Evolutionary conservation across 208 protist species (phyloP).

Genomic region (Spongospora subterranea): DNA sequence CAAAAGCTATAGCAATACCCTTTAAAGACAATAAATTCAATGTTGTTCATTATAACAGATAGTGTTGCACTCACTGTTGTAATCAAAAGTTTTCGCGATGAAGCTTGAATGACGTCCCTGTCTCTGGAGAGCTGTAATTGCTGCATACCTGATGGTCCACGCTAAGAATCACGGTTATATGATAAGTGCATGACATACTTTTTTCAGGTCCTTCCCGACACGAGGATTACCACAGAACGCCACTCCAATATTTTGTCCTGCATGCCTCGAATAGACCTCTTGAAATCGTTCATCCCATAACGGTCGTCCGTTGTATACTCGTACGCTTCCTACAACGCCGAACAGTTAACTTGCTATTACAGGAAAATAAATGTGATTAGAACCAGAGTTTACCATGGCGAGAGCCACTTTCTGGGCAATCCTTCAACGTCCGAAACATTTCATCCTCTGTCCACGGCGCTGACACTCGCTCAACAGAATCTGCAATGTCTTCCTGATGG

Average conservation of each 20-base stretch:
- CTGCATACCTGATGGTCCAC: neutral
- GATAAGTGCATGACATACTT: neutral
- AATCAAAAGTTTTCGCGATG: slow-evolving; percentile 54
- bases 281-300: slow-evolving; percentile 32
- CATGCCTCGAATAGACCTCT: slow-evolving; percentile 5
- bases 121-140: neutral
- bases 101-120: neutral
- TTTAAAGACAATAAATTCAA: neutral
- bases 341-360: neutral
- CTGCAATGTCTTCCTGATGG: neutral
- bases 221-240: slow-evolving; percentile 58
- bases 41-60: neutral
- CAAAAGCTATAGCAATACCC: neutral
- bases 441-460: slow-evolving; percentile 20
- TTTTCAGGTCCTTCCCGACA: slow-evolving; percentile 54
- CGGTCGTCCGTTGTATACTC: slow-evolving; percentile 45
- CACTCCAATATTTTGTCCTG: slow-evolving; percentile 7
- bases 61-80: too few relatives aligned
- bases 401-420: neutral
- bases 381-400: neutral
- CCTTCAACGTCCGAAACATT: neutral
- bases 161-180: neutral
- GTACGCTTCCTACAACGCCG: neutral
- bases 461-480: neutral
- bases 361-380: too few relatives aligned